Conservation (phyloP, 225 moss, liverwort and hornwort species). For the Pseudisothecium myosuroides region DNA sequence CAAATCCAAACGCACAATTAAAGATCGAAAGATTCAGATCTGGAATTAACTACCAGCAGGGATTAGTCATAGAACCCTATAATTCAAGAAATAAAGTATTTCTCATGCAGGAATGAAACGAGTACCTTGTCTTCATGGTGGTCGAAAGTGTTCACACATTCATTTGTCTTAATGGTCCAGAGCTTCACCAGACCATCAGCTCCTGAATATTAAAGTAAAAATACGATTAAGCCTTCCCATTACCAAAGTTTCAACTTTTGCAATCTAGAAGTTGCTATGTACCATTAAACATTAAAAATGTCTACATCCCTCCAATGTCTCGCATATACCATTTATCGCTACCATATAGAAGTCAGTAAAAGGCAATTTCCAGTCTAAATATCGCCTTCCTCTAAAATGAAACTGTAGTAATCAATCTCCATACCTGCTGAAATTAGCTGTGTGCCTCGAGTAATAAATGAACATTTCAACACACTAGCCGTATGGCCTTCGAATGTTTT, state of each 20-base stretch:
- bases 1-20: neutral
- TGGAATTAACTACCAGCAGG: neutral
- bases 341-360: neutral
- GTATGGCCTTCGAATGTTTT: constrained; percentile 96
- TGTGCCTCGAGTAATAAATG: constrained; percentile 84
- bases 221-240: neutral
- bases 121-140: constrained; percentile 88
- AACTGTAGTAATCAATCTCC: neutral
- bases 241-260: neutral
- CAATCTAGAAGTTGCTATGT: neutral
- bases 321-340: neutral
- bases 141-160: constrained; percentile 94
- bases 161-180: constrained; percentile 91
- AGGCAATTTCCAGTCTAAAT: neutral
- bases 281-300: neutral
- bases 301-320: neutral
- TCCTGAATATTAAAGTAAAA: constrained; percentile 35
- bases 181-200: constrained; percentile 95
- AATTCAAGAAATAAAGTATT: neutral
- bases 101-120: neutral
- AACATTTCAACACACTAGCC: constrained; percentile 84
- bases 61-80: neutral
- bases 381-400: neutral
- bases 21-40: neutral
- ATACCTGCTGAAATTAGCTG: constrained; percentile 88